Percentiles rank a stretch among this genome's conserved stretches.
These are phyloP conservation scores for Aspergillus avenaceus DNA, from an alignment of 495 filamentous ascomycete genomes.

Conservation along the genomic window DNA sequence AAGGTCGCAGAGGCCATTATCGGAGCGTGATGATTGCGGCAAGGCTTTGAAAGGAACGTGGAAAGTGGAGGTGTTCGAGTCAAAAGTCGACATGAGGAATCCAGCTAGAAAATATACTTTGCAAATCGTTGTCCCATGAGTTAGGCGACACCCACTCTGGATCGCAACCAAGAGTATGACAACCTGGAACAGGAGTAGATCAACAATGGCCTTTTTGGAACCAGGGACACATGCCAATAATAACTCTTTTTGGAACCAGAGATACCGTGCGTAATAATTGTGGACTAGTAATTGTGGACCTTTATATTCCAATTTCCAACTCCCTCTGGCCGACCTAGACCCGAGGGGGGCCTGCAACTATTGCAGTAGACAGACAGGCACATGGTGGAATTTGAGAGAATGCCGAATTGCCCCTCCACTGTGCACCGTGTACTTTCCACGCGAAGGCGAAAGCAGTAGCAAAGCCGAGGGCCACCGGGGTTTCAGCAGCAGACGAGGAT, in stretches of 20 bases:
- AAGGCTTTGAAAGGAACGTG: neutral
- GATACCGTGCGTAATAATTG: neutral
- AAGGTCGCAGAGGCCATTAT: constrained; percentile 7
- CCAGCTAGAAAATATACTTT: constrained; percentile 6
- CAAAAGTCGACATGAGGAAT: constrained; percentile 2
- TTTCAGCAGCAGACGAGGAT: neutral
- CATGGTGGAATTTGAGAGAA: neutral
- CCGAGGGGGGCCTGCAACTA: neutral
- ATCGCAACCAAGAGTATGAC: neutral
- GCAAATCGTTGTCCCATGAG: neutral
- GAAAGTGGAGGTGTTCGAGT: neutral
- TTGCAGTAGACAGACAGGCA: neutral
- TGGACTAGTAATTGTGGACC: neutral
- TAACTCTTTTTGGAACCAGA: neutral
- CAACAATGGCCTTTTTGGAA: neutral
- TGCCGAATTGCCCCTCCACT: constrained; percentile 5
- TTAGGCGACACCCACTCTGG: neutral
- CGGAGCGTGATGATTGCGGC: neutral
- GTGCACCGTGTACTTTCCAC: neutral
- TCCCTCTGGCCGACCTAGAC: neutral
- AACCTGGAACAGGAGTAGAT: too few relatives aligned
- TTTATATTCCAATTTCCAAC: neutral
- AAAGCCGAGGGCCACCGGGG: constrained; percentile 18
- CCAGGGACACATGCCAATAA: constrained; percentile 2
- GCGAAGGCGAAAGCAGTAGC: constrained; percentile 19